These are phyloP conservation scores for Coniosporium apollinis DNA, from an alignment of 495 filamentous ascomycete genomes.

Conservation along the genomic window DNA sequence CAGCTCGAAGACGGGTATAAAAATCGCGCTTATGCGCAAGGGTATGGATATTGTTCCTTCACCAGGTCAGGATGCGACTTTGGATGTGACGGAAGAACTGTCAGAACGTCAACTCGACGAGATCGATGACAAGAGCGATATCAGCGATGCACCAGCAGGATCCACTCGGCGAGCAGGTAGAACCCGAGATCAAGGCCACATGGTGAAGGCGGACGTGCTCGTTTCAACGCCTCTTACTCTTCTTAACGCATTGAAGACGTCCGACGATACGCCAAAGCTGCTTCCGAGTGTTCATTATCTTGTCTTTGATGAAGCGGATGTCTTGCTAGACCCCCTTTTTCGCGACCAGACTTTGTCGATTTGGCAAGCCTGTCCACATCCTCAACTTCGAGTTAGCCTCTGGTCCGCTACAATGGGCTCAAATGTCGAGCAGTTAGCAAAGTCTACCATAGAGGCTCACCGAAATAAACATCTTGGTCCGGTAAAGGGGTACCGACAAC, in stretches of 20 bases:
- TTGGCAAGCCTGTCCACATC: conserved; percentile 58
- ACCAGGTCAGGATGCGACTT: no score
- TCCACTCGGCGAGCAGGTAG: no score
- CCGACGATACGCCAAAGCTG: conserved; percentile 25
- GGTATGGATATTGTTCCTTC: conserved; percentile 57
- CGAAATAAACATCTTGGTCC: conserved; percentile 10
- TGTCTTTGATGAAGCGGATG: conserved; percentile 87
- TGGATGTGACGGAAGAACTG: conserved; percentile 14
- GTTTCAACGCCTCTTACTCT: conserved; percentile 76
- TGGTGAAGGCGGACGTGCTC: conserved; percentile 58
- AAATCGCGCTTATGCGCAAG: conserved; percentile 69
- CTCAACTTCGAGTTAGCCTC: conserved; percentile 51
- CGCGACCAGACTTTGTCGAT: conserved; percentile 75
- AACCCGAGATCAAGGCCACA: no score
- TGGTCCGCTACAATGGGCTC: conserved; percentile 98
- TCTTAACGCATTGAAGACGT: conserved; percentile 47
- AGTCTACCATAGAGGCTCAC: conserved; percentile 32
- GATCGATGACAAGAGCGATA: conserved; percentile 17
- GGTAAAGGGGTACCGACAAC: conserved; percentile 17
- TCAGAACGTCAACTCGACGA: conserved; percentile 5
- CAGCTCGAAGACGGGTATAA: conserved; percentile 57
- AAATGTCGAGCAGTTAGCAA: conserved; percentile 64
- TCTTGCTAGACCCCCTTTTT: conserved; percentile 82
- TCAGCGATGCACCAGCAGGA: conserved; percentile 10
- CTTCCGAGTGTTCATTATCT: conserved; percentile 52